A percentile compares a stretch with the other conserved stretches of the same genome.
Conservation (phyloP, 1,284 basidiomycete genomes). For the Leccinum angustisporum region DNA sequence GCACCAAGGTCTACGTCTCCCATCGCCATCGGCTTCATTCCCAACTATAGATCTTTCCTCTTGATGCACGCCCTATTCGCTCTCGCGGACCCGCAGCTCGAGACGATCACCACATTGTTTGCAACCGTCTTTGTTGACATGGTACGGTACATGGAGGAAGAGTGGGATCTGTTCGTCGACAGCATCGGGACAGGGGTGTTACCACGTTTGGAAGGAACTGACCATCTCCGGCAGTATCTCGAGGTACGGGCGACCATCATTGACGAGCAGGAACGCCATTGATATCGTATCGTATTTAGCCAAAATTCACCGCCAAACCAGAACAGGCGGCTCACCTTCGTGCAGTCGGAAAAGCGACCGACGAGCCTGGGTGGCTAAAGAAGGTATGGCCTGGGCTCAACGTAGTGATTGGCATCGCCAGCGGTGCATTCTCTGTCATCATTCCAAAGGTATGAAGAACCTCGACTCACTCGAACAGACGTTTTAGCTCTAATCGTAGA, state of each 20-base stretch:
- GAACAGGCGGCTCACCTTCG: neutral
- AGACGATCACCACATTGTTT: neutral
- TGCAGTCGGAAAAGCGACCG: neutral
- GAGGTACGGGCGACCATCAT: neutral
- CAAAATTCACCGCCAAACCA: neutral
- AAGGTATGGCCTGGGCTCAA: conserved; percentile 20
- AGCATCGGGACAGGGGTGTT: neutral
- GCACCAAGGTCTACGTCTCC: conserved; percentile 23
- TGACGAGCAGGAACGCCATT: neutral
- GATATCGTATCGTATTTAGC: neutral
- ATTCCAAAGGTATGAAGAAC: conserved; percentile 19
- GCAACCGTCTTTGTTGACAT: neutral
- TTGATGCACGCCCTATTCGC: neutral
- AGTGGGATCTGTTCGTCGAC: neutral
- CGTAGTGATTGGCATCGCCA: conserved; percentile 20
- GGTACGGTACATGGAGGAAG: neutral
- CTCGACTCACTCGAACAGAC: neutral
- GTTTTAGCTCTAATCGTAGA: conserved; percentile 3
- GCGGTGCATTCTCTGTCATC: conserved; percentile 20
- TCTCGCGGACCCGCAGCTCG: neutral
- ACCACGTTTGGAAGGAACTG: neutral
- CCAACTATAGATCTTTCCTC: neutral
- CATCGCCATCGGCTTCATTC: conserved; percentile 15
- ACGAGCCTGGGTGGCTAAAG: conserved; percentile 3
- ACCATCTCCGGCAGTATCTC: neutral